phyloP scores from a whole-genome alignment of 768 basidiomycete genomes.

The Tylopilus vinaceipallidus region DNA sequence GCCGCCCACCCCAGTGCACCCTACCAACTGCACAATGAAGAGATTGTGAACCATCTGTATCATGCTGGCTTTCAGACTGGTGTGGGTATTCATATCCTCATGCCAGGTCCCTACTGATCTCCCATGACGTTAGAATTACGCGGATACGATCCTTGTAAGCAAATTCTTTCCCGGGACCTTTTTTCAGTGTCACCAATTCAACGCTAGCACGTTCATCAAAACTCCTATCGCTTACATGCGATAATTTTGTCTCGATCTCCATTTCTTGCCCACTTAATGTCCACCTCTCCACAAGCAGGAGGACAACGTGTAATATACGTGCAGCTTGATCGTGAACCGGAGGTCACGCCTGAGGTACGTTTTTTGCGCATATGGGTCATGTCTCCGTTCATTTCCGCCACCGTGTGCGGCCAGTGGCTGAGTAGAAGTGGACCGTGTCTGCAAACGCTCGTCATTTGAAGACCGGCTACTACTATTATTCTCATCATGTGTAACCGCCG shows the following conservation, averaged over 20 bases:
- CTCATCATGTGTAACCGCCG: conserved; percentile 14
- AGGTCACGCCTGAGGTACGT: conserved; percentile 82
- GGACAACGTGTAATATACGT: conserved; percentile 72
- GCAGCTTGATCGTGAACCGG: conserved; percentile 73
- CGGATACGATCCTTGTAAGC: conserved; percentile 76
- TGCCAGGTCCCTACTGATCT: conserved; percentile 7
- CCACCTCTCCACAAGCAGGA: conserved; percentile 65
- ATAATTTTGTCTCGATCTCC: conserved; percentile 88
- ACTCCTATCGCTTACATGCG: conserved; percentile 74
- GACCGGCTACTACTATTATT: conserved; percentile 12
- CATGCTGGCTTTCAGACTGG: conserved; percentile 80
- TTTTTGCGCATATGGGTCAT: conserved; percentile 16
- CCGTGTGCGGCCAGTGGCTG: conserved; percentile 23
- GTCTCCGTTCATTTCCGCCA: conserved; percentile 32
- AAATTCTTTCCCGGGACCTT: conserved; percentile 3
- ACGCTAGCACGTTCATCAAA: conserved; percentile 68
- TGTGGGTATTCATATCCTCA: conserved; percentile 45
- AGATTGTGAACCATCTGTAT: conserved; percentile 76
- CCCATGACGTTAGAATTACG: conserved; percentile 60
- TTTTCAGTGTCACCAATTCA: conserved; percentile 11
- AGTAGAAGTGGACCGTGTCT: conserved; percentile 18
- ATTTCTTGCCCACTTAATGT: conserved; percentile 85
- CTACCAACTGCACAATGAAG: conserved; percentile 68
- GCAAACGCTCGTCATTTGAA: conserved; percentile 16
- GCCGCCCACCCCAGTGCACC: conserved; percentile 33